phyloP scores from a whole-genome alignment of 495 filamentous ascomycete genomes.

The Usnea hakonensis region DNA sequence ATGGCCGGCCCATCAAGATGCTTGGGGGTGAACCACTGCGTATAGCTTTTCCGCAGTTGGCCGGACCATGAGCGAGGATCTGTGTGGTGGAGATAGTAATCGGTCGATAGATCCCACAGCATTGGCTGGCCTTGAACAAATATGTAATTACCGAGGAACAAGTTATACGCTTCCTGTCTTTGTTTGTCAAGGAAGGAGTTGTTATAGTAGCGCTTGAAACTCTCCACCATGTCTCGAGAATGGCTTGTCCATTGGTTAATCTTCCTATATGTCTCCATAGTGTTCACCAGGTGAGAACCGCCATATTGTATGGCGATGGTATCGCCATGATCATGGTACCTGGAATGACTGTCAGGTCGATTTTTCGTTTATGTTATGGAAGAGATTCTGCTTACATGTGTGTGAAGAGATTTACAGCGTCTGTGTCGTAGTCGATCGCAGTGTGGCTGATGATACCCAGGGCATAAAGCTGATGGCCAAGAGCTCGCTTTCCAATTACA shows the following conservation, averaged over 20 bases:
- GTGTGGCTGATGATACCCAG: slow-evolving; percentile 77
- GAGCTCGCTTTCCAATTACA: slow-evolving; percentile 91
- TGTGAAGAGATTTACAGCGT: slow-evolving; percentile 90
- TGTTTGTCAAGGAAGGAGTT: slow-evolving; percentile 96
- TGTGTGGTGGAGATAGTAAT: slow-evolving; percentile 93
- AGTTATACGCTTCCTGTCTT: slow-evolving; percentile 94
- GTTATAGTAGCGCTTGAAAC: slow-evolving; percentile 98
- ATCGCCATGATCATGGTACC: slow-evolving; percentile 88
- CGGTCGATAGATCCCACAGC: slow-evolving; percentile 93
- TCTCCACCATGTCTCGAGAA: slow-evolving; percentile 97
- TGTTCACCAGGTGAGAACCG: slow-evolving; percentile 95
- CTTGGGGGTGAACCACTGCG: slow-evolving; percentile 79
- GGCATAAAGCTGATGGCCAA: slow-evolving; percentile 88
- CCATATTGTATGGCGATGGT: slow-evolving; percentile 97
- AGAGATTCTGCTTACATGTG: slow-evolving; percentile 56
- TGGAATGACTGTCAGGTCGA: slow-evolving; percentile 1
- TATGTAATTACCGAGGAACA: slow-evolving; percentile 95
- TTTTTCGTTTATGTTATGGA: not conserved
- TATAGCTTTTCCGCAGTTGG: slow-evolving; percentile 60
- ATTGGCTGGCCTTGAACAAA: slow-evolving; percentile 86
- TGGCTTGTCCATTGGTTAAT: slow-evolving; percentile 98
- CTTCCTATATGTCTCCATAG: slow-evolving; percentile 97
- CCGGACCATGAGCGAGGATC: slow-evolving; percentile 66
- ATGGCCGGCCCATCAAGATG: slow-evolving; percentile 56
- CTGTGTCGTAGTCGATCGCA: slow-evolving; percentile 83